phyloP scores from a whole-genome alignment of 2,329 filamentous ascomycete species.

The Colletotrichum spinosum region DNA sequence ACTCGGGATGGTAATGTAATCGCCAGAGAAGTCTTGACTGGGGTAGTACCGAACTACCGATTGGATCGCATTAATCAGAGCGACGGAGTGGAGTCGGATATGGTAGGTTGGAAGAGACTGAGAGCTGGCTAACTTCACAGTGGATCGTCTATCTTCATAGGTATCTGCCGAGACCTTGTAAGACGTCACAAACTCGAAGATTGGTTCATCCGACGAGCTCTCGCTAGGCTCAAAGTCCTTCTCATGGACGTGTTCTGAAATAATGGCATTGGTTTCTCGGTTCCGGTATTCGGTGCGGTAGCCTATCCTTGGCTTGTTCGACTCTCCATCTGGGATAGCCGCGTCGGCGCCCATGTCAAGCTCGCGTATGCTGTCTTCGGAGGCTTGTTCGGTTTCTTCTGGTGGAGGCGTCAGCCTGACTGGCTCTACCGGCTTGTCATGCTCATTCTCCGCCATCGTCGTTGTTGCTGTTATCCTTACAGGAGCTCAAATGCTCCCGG shows the following conservation, averaged over 20 bases:
- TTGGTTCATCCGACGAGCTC: not conserved
- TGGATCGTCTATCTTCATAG: too few species aligned
- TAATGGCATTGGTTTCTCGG: conserved; percentile 28
- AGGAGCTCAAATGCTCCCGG: too few species aligned
- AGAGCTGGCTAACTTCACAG: not conserved
- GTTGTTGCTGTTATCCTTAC: too few species aligned
- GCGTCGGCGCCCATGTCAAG: not conserved
- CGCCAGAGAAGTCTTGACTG: conserved; percentile 15
- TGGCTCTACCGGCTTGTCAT: too few species aligned
- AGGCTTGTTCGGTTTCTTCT: too few species aligned
- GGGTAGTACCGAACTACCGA: conserved; percentile 40
- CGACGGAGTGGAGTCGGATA: conserved; percentile 33
- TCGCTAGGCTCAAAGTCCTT: not conserved
- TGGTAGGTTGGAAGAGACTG: conserved; percentile 6
- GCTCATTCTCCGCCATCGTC: too few species aligned
- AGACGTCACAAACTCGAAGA: conserved; percentile 6
- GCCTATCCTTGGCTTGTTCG: conserved; percentile 18
- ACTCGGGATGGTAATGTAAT: conserved; percentile 14
- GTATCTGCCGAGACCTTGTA: not conserved
- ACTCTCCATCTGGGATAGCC: too few species aligned
- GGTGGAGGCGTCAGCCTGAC: too few species aligned
- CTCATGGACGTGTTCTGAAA: conserved; percentile 3
- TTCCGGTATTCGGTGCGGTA: conserved; percentile 39
- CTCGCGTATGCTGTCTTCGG: too few species aligned
- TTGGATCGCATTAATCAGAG: conserved; percentile 36